These are phyloP conservation scores for Citrus sp. DNA, from an alignment of 345 rosid genomes.

Conservation along the genomic window DNA sequence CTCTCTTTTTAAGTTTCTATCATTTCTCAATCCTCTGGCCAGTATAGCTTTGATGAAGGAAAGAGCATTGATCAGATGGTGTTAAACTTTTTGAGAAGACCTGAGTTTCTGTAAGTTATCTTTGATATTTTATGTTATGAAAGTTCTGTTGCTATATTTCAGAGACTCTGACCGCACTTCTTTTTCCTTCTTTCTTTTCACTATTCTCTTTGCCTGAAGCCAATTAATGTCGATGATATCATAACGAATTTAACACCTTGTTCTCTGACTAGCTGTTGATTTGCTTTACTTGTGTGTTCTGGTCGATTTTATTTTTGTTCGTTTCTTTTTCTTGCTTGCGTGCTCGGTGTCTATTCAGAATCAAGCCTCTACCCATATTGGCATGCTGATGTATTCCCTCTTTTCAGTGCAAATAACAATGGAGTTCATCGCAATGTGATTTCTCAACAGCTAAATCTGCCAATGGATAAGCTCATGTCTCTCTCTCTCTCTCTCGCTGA, in stretches of 20 bases:
- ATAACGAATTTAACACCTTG: background rate
- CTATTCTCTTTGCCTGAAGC: background rate
- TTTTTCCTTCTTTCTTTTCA: background rate
- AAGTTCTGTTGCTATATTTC: background rate
- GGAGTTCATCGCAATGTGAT: slow-evolving; percentile 60
- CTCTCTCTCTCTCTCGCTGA: slow-evolving; percentile 16
- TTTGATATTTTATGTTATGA: slow-evolving; percentile 10
- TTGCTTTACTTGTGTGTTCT: background rate
- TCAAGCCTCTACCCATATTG: background rate
- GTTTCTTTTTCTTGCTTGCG: background rate
- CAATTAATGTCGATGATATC: background rate
- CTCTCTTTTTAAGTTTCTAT: slow-evolving; percentile 6
- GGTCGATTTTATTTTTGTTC: background rate
- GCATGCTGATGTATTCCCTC: background rate
- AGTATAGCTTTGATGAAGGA: slow-evolving; percentile 37
- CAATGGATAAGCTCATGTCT: slow-evolving; percentile 60
- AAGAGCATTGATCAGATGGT: slow-evolving; percentile 42
- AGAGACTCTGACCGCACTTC: background rate
- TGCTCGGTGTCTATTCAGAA: background rate
- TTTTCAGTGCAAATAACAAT: slow-evolving; percentile 46
- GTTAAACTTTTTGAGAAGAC: slow-evolving; percentile 53
- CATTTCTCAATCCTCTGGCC: slow-evolving; percentile 41
- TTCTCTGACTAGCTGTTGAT: background rate
- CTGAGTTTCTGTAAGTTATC: slow-evolving; percentile 60
- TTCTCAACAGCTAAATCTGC: slow-evolving; percentile 57